Evolutionary conservation across 2,329 filamentous ascomycete species (phyloP).

Genomic region (Trichoderma cornu-damae): DNA sequence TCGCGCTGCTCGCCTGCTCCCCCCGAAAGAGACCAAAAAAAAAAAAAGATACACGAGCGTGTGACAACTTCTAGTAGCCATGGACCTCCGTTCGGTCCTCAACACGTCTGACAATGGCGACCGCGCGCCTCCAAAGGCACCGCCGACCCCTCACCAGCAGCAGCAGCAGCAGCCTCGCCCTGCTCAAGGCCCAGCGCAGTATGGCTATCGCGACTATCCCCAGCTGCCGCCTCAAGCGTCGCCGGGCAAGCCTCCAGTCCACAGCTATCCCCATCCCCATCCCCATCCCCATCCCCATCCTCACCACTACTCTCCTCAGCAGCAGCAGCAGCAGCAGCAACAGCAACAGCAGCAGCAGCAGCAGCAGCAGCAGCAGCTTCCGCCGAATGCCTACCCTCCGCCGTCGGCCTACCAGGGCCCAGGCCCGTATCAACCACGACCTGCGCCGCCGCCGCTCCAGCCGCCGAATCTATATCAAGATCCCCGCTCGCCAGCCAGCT

Average conservation of each 20-base stretch:
- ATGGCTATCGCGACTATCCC: slow-evolving; percentile 48
- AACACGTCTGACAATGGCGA: slow-evolving; percentile 48
- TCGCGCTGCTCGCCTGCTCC: slow-evolving; percentile 9
- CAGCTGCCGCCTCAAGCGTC: slow-evolving; percentile 41
- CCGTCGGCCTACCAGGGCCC: slow-evolving; percentile 37
- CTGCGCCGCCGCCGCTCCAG: slow-evolving; percentile 44
- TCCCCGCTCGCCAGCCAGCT: slow-evolving; percentile 46
- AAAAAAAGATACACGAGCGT: slow-evolving; percentile 2
- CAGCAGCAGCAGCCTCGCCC: slow-evolving; percentile 40
- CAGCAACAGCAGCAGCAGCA: slow-evolving; percentile 27
- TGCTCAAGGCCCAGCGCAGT: slow-evolving; percentile 39
- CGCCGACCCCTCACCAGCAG: slow-evolving; percentile 31
- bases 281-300: not conserved
- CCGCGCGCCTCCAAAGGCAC: slow-evolving; percentile 33
- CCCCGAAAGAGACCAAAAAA: not conserved
- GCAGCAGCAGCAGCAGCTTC: slow-evolving; percentile 28
- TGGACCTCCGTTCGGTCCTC: slow-evolving; percentile 53
- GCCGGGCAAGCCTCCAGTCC: slow-evolving; percentile 41
- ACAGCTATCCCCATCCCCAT: slow-evolving; percentile 39
- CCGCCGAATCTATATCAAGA: slow-evolving; percentile 42
- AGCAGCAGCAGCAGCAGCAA: slow-evolving; percentile 23
- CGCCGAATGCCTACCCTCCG: slow-evolving; percentile 35
- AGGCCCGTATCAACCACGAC: slow-evolving; percentile 41
- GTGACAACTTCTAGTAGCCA: slow-evolving; percentile 23
- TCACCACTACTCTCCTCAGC: slow-evolving; percentile 12